Base-by-base conservation (phyloP, 2,329 filamentous ascomycete genomes). In the Didymella pinodella region DNA sequence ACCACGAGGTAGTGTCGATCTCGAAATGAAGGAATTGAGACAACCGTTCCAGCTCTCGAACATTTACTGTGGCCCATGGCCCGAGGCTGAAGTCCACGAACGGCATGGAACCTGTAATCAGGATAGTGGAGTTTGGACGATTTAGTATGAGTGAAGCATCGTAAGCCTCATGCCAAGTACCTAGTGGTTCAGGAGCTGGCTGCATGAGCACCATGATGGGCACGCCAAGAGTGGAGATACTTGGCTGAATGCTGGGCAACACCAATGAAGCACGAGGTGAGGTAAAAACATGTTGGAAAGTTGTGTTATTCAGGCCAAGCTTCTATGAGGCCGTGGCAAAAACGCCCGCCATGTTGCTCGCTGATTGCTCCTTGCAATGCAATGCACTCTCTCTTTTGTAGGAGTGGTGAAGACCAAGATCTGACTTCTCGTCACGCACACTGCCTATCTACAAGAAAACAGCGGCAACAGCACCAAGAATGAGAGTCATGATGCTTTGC, bases 381-480 rank as follows among this genome's bases (percentile, higher is more conserved):
- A 36, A 25, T 25, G 34, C 40, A 10, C 16, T 53, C 40, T 41
- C n/a, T 10, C n/a, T 40, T 20, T 12, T 38, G 7, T 48, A 20
- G 16, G 26, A 32, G 7, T 3, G 12, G 14, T 28, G 12, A 16
- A 7, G 10, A 18, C 10, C 22, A 18, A 20, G 16, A 12, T 38
- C 4, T 12, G 20, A 41, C 5, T 14, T 10, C 14, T 6, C 44
- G 18, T 12, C 18, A 25, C 32, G 14, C 10, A 32, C 7, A 5
- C 22, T 29, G 14, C 8, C 8, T 7, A 16, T 41, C n/a, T 62
- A 62, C 46, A 65, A 48, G 34, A 64, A 49, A 26, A 55, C 54
- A 54, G 54, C 55, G 44, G 58, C 57, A 34, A 62, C 16, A 10
- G 54, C 64, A 25, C 61, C 61, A 6, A 59, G 12, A 14, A 55